Base-by-base conservation (phyloP, 2,329 filamentous ascomycete genomes). In the Aspergillus sp. region DNA sequence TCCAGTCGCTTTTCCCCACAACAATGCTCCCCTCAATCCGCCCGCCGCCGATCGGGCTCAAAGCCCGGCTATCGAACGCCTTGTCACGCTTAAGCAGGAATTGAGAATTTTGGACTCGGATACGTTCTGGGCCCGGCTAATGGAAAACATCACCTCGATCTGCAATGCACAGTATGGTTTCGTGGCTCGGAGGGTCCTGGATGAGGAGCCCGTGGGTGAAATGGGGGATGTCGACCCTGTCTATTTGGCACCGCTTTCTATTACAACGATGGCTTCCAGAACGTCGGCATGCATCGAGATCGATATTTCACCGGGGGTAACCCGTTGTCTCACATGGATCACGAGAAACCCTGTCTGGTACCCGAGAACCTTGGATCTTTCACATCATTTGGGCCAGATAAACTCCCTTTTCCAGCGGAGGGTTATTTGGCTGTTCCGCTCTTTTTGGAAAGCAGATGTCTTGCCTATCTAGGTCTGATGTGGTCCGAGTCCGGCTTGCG, bases 401-500 rank as follows among this genome's bases (percentile, higher is more conserved):
- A 71, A 39, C 64, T 85, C 9, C 77, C 81, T 0, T 77, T 82
- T 27, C 71, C 77, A 2, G 79, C 77, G 29, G 83, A 86, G 54
- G 81, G 82, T 3, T 87, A 85, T 57, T 70, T 88, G 31, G 81
- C 79, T 6, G 70, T 86, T 10, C 84, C 84, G 0, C 67, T 88
- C 2, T 85, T 82, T 51, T 74, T 76, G 4, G 75, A 80, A 34
- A 80, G 77, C 29, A 85, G 82, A 59, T 85, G 80, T 57, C 78
- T 85, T 53, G 83, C 80, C 19, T 81, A 86, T 61, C 82, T 88
- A 57, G 84, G 83, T n/a, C 70, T 84, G 59, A 82, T 87, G 72
- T 88, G 84, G 83, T 81, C 81, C 5, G 66, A 70, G 35, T 74
- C 83, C 47, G 82, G 81, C n/a, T 70, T 82, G 11, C 66, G 69